Evolutionary conservation across 768 basidiomycete species (phyloP).

Genomic region (Gloeopeniophorella convolvens): DNA sequence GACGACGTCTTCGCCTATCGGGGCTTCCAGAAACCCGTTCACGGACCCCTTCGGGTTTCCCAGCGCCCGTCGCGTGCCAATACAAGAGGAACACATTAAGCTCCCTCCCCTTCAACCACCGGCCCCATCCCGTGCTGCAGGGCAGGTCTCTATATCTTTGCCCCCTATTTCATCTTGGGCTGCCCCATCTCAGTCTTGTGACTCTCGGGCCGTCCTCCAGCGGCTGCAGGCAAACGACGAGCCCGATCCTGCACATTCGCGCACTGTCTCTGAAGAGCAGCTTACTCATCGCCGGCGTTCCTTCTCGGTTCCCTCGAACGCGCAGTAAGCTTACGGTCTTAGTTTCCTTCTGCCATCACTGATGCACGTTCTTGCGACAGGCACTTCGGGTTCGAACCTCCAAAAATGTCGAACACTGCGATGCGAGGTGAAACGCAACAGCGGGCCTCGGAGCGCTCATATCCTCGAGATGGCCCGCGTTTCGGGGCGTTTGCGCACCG

Average conservation of each 20-base stretch:
- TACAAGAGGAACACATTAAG: conserved; percentile 32
- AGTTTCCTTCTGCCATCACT: not conserved
- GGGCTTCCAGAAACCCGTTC: conserved; percentile 32
- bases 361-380: conserved; percentile 1
- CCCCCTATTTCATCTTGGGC: conserved; percentile 50
- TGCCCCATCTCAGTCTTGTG: conserved; percentile 8
- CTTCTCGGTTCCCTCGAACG: conserved; percentile 8
- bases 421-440: conserved; percentile 9
- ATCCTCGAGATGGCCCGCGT: conserved; percentile 1
- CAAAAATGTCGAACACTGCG: not conserved
- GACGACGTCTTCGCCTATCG: conserved; percentile 28
- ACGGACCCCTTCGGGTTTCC: conserved; percentile 15
- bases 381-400: not conserved
- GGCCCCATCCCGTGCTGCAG: conserved; percentile 24
- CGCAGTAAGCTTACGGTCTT: conserved; percentile 1
- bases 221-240: conserved; percentile 14
- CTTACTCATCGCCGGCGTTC: conserved; percentile 8
- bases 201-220: conserved; percentile 18
- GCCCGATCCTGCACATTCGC: not conserved
- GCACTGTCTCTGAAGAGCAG: not conserved
- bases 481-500: conserved; percentile 7
- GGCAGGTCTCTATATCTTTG: conserved; percentile 43
- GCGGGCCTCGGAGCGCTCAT: conserved; percentile 14
- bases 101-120: conserved; percentile 39
- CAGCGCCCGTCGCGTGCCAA: conserved; percentile 13